Conservation (phyloP, 805 yeast genomes). For the Wickerhamiella occidentalis region DNA sequence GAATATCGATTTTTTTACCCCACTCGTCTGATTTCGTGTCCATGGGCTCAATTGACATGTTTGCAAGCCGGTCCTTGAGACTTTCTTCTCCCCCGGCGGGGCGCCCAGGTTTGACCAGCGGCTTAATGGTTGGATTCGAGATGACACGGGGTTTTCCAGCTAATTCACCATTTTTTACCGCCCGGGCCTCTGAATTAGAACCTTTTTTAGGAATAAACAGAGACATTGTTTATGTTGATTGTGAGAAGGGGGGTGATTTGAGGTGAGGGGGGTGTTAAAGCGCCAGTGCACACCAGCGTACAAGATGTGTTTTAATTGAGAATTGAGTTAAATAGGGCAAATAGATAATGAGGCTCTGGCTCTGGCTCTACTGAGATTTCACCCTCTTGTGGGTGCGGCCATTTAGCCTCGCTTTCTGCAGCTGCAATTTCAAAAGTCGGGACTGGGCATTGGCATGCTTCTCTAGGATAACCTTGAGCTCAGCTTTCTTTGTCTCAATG, state of each 20-base stretch:
- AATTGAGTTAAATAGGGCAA: too few relatives aligned
- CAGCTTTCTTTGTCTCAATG: neutral
- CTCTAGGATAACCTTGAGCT: neutral
- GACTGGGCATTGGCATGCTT: neutral
- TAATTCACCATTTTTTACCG: neutral
- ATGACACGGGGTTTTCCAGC: neutral
- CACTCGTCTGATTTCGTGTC: slow-evolving; percentile 21
- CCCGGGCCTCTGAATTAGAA: neutral
- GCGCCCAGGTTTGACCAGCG: slow-evolving; percentile 5
- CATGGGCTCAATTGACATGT: slow-evolving; percentile 19
- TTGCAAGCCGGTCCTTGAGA: neutral
- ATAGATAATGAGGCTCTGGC: too few relatives aligned
- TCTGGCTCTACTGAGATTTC: too few relatives aligned
- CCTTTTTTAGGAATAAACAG: slow-evolving; percentile 6
- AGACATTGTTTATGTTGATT: neutral
- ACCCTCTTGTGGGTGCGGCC: too few relatives aligned
- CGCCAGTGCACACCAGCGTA: too few relatives aligned
- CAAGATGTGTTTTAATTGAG: too few relatives aligned
- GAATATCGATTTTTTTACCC: slow-evolving; percentile 15
- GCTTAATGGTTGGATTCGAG: slow-evolving; percentile 2
- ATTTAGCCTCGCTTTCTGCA: neutral
- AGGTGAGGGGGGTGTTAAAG: neutral
- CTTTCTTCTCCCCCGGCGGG: neutral
- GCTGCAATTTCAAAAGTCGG: neutral
- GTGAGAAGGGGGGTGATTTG: neutral